Conservation (phyloP, 192 early-diverging fungal species). For the Entophlyctis helioformis region DNA sequence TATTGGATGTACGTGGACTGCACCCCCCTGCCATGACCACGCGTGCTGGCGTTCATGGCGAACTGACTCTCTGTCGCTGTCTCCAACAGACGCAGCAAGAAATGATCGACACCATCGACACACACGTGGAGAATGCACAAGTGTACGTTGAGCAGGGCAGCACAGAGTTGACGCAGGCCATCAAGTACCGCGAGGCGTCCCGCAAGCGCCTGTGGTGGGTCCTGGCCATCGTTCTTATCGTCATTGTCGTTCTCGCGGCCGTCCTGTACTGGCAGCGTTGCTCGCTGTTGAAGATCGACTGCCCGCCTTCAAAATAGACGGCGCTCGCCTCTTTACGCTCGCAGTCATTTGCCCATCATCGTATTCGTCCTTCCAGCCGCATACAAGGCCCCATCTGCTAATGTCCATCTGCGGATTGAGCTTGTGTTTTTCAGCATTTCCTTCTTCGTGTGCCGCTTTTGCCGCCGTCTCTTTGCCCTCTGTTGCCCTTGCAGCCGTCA, state of each 20-base stretch:
- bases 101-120: conserved; percentile 35
- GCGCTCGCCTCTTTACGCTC: no score
- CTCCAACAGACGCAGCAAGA: conserved; percentile 26
- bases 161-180: conserved; percentile 36
- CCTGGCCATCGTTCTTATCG: conserved; percentile 4
- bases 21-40: not conserved
- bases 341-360: no score
- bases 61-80: not conserved
- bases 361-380: no score
- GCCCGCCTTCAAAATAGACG: no score
- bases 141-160: conserved; percentile 22
- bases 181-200: conserved; percentile 22
- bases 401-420: no score
- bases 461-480: no score
- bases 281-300: no score
- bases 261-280: no score
- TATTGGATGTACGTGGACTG: conserved; percentile 28
- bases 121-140: conserved; percentile 21
- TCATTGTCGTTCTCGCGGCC: conserved; percentile 12
- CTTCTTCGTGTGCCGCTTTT: no score
- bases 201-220: conserved; percentile 37
- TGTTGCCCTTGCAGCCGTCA: no score
- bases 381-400: no score
- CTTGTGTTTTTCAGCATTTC: no score
- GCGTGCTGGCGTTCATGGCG: not conserved